A percentile compares a stretch with the other conserved stretches of the same genome.
Evolutionary conservation across 1,139 yeast species (phyloP).

Genomic region (Yamadazyma siamensis): DNA sequence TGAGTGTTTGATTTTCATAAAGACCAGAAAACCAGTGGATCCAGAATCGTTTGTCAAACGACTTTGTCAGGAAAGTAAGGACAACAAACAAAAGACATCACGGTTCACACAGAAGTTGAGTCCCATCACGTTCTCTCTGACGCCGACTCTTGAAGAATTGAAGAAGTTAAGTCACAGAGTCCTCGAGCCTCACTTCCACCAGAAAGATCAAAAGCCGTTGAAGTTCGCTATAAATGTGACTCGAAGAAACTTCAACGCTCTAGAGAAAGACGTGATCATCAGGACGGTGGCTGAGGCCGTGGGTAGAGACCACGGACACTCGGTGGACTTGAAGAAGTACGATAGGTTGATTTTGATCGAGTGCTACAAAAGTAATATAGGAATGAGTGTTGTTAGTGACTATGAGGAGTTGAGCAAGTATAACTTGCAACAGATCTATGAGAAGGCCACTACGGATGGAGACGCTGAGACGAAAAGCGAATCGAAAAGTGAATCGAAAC

Average conservation of each 20-base stretch:
- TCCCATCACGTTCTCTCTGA: constrained; percentile 74
- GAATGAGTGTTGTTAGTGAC: constrained; percentile 73
- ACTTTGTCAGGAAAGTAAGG: constrained; percentile 59
- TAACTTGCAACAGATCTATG: constrained; percentile 64
- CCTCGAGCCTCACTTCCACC: constrained; percentile 66
- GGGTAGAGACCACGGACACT: constrained; percentile 67
- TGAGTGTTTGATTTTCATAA: constrained; percentile 82
- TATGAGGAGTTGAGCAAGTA: constrained; percentile 54
- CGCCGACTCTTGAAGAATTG: constrained; percentile 69
- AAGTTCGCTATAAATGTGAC: constrained; percentile 83
- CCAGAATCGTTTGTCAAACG: constrained; percentile 69
- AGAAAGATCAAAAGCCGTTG: constrained; percentile 43
- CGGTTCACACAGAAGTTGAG: constrained; percentile 76
- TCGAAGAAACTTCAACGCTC: constrained; percentile 71
- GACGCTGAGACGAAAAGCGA: background rate
- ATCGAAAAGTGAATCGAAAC: constrained; percentile 4
- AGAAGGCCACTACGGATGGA: constrained; percentile 29
- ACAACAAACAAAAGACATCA: constrained; percentile 52
- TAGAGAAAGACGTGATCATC: constrained; percentile 69
- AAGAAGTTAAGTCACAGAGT: constrained; percentile 54
- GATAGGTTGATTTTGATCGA: constrained; percentile 81
- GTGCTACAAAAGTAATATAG: constrained; percentile 80
- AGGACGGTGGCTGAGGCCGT: constrained; percentile 68
- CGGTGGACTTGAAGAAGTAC: constrained; percentile 76
- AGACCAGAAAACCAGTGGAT: constrained; percentile 71